Conservation (phyloP, 2,329 filamentous ascomycete genomes). For the Penicillium sp. region DNA sequence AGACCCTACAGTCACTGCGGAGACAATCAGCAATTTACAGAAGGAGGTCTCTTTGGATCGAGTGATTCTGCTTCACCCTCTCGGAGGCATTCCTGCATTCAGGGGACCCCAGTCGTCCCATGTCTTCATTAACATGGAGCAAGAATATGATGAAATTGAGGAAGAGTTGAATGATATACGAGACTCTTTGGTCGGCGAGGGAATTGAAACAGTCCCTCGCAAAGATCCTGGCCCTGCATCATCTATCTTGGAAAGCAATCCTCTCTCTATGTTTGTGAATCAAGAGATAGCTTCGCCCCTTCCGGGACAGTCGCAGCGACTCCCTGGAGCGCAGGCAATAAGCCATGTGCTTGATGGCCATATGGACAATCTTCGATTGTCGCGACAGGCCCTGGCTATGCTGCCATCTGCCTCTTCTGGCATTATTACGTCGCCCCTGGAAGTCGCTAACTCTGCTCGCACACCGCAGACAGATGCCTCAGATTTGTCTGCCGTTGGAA, state of each 20-base stretch:
- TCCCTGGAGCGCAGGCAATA: constrained; percentile 10
- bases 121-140: constrained; percentile 89
- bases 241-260: constrained; percentile 37
- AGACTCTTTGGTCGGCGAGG: constrained; percentile 12
- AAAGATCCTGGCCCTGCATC: constrained; percentile 14
- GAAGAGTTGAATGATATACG: constrained; percentile 53
- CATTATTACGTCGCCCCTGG: constrained; percentile 80
- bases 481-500: constrained; percentile 51
- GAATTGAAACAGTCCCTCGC: constrained; percentile 14
- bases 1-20: constrained; percentile 40
- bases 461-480: constrained; percentile 24
- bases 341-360: constrained; percentile 45
- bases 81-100: constrained; percentile 76
- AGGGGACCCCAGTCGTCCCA: constrained; percentile 62
- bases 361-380: constrained; percentile 70
- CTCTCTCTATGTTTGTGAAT: constrained; percentile 45
- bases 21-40: constrained; percentile 42
- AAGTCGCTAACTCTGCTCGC: constrained; percentile 65
- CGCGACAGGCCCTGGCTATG: constrained; percentile 67
- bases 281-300: constrained; percentile 26
- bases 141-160: constrained; percentile 73
- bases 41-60: constrained; percentile 70
- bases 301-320: constrained; percentile 12
- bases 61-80: constrained; percentile 81
- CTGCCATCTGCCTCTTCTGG: constrained; percentile 83